Conservation (phyloP, 352 stramenopile genomes). For the Elongisporangium prolatum region DNA sequence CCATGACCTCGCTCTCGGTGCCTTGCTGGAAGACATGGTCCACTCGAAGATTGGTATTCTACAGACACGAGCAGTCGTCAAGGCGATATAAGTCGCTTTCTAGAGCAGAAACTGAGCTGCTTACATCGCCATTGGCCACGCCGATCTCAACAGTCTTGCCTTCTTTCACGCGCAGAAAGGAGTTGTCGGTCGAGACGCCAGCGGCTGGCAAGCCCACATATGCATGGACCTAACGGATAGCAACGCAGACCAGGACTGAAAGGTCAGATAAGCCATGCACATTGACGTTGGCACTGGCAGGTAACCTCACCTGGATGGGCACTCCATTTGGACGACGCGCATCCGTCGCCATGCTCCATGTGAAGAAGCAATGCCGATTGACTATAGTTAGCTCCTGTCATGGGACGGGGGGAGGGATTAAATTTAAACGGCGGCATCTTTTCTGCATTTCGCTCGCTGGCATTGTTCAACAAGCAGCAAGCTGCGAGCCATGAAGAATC, state of each 20-base stretch:
- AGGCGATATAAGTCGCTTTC: neutral
- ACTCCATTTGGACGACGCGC: constrained; percentile 1
- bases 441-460: neutral
- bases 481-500: neutral
- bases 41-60: constrained; percentile 21
- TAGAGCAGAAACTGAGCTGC: neutral
- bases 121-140: constrained; percentile 26
- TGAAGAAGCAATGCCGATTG: neutral
- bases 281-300: too few species aligned
- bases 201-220: constrained; percentile 12
- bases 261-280: too few species aligned
- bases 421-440: constrained; percentile 19
- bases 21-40: constrained; percentile 42
- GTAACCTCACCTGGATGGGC: neutral
- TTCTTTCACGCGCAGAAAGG: constrained; percentile 35
- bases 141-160: constrained; percentile 33
- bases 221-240: constrained; percentile 18
- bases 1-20: constrained; percentile 34
- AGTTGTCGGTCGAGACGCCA: constrained; percentile 16
- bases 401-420: neutral
- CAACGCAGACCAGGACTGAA: neutral
- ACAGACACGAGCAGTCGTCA: neutral
- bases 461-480: neutral
- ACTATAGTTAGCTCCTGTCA: neutral
- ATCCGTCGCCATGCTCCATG: constrained; percentile 1